Base-by-base conservation (phyloP, 306 rosid species). In the Glycyrrhiza uralensis region DNA sequence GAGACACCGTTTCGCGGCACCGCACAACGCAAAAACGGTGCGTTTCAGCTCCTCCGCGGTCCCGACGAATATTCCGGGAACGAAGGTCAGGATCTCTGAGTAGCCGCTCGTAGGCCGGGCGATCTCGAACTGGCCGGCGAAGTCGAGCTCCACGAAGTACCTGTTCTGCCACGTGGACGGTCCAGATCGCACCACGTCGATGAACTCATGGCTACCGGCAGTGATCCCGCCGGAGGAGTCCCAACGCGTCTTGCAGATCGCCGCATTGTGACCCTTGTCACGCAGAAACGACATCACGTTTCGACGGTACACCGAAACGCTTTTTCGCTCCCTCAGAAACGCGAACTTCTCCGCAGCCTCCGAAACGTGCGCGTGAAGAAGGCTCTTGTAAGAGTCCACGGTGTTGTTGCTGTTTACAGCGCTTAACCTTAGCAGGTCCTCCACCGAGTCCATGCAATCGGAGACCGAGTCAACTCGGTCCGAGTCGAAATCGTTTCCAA, bases 161-260 rank as follows among this genome's bases (percentile, higher is more conserved):
- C 97, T 73, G 9, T 7, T 63, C 41, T 70, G 80, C 75, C 72
- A 66, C 67, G 57, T n/a, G 58, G 76, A 59, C 19, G 59, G 12
- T 5, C 19, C 58, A 1, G 88, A 71, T 17, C 62, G 69, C 2
- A 80, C 64, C 54, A 85, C 92, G 66, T 93, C 98, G 52, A 93
- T 83, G 68, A 89, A 93, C 33, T 93, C 92, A 49, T 93, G 66
- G 76, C 13, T 71, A 0, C 97, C 98, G 15, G 88, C 80, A 1
- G 90, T 80, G 20, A 67, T 13, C 0, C 81, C 79, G 0, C 78
- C 74, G 13, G 89, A 59, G 9, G 88, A 75, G 0, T 77, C 82
- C 98, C 98, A 93, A 33, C 76, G 78, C 7, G 90, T 85, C 71
- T 90, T 93, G 74, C 98, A 93, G 6, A 89, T 69, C 58, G 92